phyloP scores from a whole-genome alignment of 768 basidiomycete species.

The Symmetrospora coprosmae region DNA sequence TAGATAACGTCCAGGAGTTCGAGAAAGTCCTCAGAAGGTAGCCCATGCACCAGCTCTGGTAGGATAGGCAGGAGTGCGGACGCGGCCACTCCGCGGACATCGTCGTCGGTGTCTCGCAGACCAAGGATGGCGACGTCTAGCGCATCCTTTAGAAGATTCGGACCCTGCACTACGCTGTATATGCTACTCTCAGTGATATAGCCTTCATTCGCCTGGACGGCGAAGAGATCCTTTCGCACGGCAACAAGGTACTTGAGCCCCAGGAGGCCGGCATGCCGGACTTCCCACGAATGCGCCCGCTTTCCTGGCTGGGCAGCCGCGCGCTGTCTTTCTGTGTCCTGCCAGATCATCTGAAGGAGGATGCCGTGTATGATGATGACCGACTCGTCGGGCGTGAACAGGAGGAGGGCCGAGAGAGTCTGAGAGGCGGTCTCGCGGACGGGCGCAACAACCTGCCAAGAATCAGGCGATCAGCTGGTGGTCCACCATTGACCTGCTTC shows the following conservation, averaged over 20 bases:
- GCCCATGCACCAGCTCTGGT: slow-evolving; percentile 56
- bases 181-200: too few relatives aligned
- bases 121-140: slow-evolving; percentile 83
- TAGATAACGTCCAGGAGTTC: slow-evolving; percentile 71
- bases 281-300: slow-evolving; percentile 69
- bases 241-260: slow-evolving; percentile 98
- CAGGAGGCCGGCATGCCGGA: slow-evolving; percentile 89
- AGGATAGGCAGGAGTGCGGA: slow-evolving; percentile 82
- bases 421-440: slow-evolving; percentile 93
- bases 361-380: slow-evolving; percentile 66
- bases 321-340: slow-evolving; percentile 48
- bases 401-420: slow-evolving; percentile 71
- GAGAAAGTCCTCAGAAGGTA: slow-evolving; percentile 54
- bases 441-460: slow-evolving; percentile 88
- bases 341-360: slow-evolving; percentile 83
- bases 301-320: slow-evolving; percentile 29
- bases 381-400: slow-evolving; percentile 72
- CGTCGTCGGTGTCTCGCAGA: slow-evolving; percentile 85
- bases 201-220: too few relatives aligned
- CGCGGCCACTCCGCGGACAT: slow-evolving; percentile 89
- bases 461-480: too few relatives aligned
- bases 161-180: background rate
- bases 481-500: too few relatives aligned
- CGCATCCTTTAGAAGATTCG: slow-evolving; percentile 57
- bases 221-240: slow-evolving; percentile 70